Evolutionary conservation across 2,329 filamentous ascomycete species (phyloP).

Genomic region (Hypoxylon sp.): DNA sequence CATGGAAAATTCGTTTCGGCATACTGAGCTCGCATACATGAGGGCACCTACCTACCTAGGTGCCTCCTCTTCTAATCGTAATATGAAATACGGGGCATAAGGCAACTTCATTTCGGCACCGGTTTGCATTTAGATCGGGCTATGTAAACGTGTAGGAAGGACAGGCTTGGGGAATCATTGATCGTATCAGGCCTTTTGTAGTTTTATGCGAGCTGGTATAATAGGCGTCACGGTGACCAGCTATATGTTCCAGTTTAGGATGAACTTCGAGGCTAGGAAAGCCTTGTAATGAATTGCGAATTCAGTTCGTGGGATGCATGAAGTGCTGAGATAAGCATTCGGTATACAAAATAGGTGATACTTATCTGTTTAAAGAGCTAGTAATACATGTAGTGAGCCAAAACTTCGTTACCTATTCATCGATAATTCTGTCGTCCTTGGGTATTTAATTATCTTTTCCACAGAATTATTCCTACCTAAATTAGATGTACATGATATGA

Average conservation of each 20-base stretch:
- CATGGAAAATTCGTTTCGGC: conserved; percentile 9
- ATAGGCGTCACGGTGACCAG: background rate
- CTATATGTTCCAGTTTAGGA: background rate
- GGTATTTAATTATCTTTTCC: no score
- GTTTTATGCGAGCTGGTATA: background rate
- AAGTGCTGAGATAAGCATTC: conserved; percentile 12
- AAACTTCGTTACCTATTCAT: no score
- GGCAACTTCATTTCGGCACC: background rate
- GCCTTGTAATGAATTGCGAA: conserved; percentile 2
- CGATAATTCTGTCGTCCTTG: no score
- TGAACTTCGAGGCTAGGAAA: conserved; percentile 3
- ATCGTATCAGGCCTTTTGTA: conserved; percentile 9
- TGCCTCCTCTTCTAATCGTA: conserved; percentile 5
- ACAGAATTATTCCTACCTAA: no score
- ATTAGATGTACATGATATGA: no score
- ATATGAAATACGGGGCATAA: conserved; percentile 3
- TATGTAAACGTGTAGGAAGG: conserved; percentile 16
- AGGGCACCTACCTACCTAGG: conserved; percentile 5
- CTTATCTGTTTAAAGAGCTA: no score
- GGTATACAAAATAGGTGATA: conserved; percentile 3
- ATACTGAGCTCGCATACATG: conserved; percentile 8
- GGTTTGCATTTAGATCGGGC: conserved; percentile 23
- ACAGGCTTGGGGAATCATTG: conserved; percentile 17
- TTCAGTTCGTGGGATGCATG: background rate
- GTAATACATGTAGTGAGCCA: no score